phyloP scores from a whole-genome alignment of 176 grass and related monocot species.

The Tillandsia leiboldiana region DNA sequence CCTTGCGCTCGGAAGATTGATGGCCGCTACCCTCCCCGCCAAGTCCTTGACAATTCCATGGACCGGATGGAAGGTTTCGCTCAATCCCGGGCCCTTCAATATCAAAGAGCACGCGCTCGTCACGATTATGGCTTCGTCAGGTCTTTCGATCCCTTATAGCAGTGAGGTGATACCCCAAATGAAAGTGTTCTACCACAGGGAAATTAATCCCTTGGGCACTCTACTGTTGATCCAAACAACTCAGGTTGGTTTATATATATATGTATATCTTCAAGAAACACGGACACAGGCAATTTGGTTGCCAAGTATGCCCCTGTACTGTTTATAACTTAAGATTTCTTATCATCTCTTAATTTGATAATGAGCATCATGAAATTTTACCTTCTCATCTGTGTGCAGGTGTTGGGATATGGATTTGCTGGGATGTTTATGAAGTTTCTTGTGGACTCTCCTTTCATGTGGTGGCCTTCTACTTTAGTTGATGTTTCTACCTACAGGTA shows the following conservation, averaged over 20 bases:
- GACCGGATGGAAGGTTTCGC: background rate
- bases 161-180: background rate
- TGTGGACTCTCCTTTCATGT: slow-evolving; percentile 4
- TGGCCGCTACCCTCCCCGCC: background rate
- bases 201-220: background rate
- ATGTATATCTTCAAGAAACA: too few species aligned
- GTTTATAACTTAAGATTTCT: too few species aligned
- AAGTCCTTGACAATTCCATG: background rate
- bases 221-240: background rate
- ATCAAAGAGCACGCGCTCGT: background rate
- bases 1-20: background rate
- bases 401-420: slow-evolving; percentile 1
- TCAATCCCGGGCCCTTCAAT: slow-evolving; percentile 2
- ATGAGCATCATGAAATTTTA: too few species aligned
- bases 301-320: too few species aligned
- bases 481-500: background rate
- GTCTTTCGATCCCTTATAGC: too few species aligned
- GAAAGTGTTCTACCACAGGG: background rate
- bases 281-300: too few species aligned
- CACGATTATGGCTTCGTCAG: background rate
- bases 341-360: too few species aligned
- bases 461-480: background rate
- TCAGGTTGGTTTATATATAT: too few species aligned
- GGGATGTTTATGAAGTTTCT: background rate
- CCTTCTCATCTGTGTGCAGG: background rate